These are phyloP conservation scores for Fomitiporia mediterranea DNA, from an alignment of 1,284 basidiomycete genomes.

Conservation along the genomic window DNA sequence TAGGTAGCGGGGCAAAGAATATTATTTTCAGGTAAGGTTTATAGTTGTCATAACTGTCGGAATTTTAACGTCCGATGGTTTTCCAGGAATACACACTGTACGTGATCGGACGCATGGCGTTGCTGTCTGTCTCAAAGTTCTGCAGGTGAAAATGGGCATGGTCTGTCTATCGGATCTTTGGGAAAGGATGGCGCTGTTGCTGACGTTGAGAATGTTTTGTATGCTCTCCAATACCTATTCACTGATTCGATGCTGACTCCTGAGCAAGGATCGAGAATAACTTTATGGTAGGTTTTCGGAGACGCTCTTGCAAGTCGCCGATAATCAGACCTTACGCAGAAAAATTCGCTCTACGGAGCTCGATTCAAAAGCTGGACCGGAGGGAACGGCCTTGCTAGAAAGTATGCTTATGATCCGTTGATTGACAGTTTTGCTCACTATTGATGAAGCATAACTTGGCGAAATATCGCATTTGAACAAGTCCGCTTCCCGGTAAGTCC, in stretches of 20 bases:
- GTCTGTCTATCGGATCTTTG: constrained; percentile 56
- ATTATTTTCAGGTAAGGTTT: constrained; percentile 44
- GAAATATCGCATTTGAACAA: constrained; percentile 46
- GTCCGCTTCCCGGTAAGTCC: constrained; percentile 50
- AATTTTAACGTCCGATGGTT: not conserved
- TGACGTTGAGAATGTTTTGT: constrained; percentile 52
- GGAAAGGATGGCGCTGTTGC: constrained; percentile 48
- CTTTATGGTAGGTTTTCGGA: constrained; percentile 37
- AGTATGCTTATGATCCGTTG: constrained; percentile 34
- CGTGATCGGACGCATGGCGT: not conserved
- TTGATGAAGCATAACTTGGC: constrained; percentile 49
- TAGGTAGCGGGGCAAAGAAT: constrained; percentile 52
- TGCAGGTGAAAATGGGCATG: constrained; percentile 48
- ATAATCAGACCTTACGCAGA: constrained; percentile 29
- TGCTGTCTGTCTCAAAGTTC: not conserved
- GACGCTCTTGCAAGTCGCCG: not conserved
- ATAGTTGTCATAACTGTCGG: not conserved
- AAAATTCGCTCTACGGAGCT: constrained; percentile 50
- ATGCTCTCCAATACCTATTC: constrained; percentile 23
- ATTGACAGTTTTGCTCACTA: not conserved
- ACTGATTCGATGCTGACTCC: not conserved
- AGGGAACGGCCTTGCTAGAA: constrained; percentile 51
- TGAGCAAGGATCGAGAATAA: constrained; percentile 50
- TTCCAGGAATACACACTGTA: constrained; percentile 43
- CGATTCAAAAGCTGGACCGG: constrained; percentile 70